Percentiles rank a stretch among this genome's conserved stretches.
phyloP scores from a whole-genome alignment of 2,329 filamentous ascomycete genomes.

The Epichloe glyceriae region DNA sequence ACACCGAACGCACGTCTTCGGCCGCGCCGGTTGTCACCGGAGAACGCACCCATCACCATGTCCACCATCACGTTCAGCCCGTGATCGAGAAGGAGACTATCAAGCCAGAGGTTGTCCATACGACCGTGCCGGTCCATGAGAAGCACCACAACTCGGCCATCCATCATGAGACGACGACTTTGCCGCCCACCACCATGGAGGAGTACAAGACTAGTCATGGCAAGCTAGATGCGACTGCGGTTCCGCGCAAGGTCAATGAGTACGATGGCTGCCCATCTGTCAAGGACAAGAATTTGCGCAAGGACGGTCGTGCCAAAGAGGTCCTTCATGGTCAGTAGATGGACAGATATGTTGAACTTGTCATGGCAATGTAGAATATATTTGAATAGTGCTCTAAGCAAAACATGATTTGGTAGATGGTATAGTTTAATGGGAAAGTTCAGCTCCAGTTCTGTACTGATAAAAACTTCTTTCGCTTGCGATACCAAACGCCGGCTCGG shows the following conservation, averaged over 20 bases:
- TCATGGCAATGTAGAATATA: too few species aligned
- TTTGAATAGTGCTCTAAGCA: too few species aligned
- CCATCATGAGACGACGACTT: slow-evolving; percentile 50
- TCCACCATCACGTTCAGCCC: slow-evolving; percentile 58
- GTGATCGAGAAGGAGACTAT: slow-evolving; percentile 58
- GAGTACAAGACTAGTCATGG: slow-evolving; percentile 43
- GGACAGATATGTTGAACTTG: fast-evolving
- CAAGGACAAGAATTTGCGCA: slow-evolving; percentile 2
- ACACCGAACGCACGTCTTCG: slow-evolving; percentile 15
- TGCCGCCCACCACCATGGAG: slow-evolving; percentile 50
- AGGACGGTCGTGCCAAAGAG: neutral
- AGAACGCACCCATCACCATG: slow-evolving; percentile 28
- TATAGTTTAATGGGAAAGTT: too few species aligned
- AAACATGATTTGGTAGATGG: too few species aligned
- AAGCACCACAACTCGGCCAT: slow-evolving; percentile 54
- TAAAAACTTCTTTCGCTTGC: too few species aligned
- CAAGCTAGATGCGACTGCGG: slow-evolving; percentile 38
- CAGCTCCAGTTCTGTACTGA: too few species aligned
- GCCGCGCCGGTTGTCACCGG: slow-evolving; percentile 14
- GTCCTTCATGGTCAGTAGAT: neutral
- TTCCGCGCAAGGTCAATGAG: slow-evolving; percentile 36
- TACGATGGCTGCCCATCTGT: slow-evolving; percentile 48
- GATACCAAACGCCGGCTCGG: fast-evolving
- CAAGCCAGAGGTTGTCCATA: slow-evolving; percentile 56
- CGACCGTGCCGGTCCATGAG: slow-evolving; percentile 59